Evolutionary conservation across 768 basidiomycete species (phyloP).

Genomic region (Serpula lacrymans): DNA sequence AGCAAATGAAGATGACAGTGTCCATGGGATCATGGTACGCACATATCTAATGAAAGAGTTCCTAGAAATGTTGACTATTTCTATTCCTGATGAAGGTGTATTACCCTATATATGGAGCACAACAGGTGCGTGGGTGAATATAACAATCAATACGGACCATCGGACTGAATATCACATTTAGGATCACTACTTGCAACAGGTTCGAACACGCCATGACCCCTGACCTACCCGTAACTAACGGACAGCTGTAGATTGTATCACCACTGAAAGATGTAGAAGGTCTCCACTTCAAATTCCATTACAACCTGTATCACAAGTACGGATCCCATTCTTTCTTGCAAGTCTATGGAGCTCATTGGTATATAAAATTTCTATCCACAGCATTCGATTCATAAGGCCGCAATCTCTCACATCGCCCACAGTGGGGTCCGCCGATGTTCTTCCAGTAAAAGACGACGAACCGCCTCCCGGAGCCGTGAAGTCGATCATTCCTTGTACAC

Average conservation of each 20-base stretch:
- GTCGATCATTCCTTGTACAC: constrained; percentile 96
- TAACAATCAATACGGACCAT: constrained; percentile 1
- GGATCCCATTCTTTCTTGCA: constrained; percentile 13
- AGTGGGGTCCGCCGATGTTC: constrained; percentile 25
- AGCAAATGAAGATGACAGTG: constrained; percentile 81
- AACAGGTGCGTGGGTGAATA: constrained; percentile 55
- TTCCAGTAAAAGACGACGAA: constrained; percentile 46
- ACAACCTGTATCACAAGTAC: constrained; percentile 93
- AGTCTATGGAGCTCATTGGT: neutral
- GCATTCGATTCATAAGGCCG: constrained; percentile 90
- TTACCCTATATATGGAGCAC: constrained; percentile 91
- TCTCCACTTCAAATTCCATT: constrained; percentile 92
- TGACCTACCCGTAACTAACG: constrained; percentile 4
- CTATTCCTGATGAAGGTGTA: constrained; percentile 70
- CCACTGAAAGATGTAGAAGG: constrained; percentile 98
- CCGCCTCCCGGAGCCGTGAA: constrained; percentile 88
- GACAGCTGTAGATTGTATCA: constrained; percentile 68
- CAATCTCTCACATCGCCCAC: constrained; percentile 55
- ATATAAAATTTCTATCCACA: constrained; percentile 25
- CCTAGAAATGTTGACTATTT: constrained; percentile 1
- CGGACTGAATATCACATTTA: constrained; percentile 26
- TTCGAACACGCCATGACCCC: constrained; percentile 21
- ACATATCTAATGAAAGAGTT: constrained; percentile 3
- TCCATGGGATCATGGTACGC: constrained; percentile 94
- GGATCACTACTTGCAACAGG: constrained; percentile 98